Conservation (phyloP, 768 basidiomycete species). For the Tricholoma furcatifolium region DNA sequence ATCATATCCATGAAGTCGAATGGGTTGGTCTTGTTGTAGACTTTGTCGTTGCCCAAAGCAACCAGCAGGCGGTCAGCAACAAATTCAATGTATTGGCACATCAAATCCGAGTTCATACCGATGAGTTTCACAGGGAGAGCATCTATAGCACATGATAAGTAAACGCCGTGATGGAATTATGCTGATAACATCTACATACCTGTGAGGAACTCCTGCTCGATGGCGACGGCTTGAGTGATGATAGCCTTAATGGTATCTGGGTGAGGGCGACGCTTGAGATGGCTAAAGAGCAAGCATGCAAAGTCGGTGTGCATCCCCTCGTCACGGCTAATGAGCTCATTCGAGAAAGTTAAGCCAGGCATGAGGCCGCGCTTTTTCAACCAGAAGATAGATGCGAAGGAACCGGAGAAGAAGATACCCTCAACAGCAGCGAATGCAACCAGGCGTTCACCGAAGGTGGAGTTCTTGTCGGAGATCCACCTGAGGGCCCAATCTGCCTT, state of each 20-base stretch:
- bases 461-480: slow-evolving; percentile 82
- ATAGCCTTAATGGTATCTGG: slow-evolving; percentile 70
- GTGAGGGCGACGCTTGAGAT: slow-evolving; percentile 79
- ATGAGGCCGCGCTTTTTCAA: slow-evolving; percentile 94
- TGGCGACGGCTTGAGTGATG: slow-evolving; percentile 79
- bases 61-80: slow-evolving; percentile 88
- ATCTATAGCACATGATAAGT: slow-evolving; percentile 37
- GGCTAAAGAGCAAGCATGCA: slow-evolving; percentile 85
- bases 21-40: slow-evolving; percentile 77
- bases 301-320: slow-evolving; percentile 98
- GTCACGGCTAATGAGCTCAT: slow-evolving; percentile 95
- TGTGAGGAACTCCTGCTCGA: slow-evolving; percentile 84
- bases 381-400: slow-evolving; percentile 95
- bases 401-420: slow-evolving; percentile 95
- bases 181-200: slow-evolving; percentile 38
- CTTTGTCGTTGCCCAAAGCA: slow-evolving; percentile 81
- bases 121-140: slow-evolving; percentile 85
- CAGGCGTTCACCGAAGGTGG: slow-evolving; percentile 85
- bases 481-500: slow-evolving; percentile 94
- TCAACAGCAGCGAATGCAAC: slow-evolving; percentile 95
- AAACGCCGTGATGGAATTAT: not conserved
- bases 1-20: slow-evolving; percentile 97
- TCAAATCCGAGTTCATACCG: slow-evolving; percentile 87
- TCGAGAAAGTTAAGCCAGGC: slow-evolving; percentile 96
- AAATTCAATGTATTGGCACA: slow-evolving; percentile 90